Conservation (phyloP, 352 stramenopile genomes). For the Pythium coloratum region DNA sequence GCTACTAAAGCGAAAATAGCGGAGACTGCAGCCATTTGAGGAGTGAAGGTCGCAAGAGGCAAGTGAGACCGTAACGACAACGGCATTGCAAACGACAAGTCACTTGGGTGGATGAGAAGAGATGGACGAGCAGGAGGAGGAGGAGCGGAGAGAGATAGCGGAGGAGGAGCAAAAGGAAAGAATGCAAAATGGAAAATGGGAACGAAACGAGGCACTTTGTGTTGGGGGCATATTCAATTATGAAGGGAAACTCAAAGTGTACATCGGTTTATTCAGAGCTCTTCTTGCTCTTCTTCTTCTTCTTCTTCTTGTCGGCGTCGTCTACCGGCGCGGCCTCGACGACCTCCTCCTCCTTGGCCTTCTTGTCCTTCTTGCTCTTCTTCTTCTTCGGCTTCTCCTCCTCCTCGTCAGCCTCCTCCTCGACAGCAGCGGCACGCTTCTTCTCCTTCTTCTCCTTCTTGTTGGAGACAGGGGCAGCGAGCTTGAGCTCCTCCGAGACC, state of each 20-base stretch:
- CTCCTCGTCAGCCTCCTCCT: conserved; percentile 67
- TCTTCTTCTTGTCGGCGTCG: conserved; percentile 61
- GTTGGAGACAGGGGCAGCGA: conserved; percentile 35
- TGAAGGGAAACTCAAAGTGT: conserved; percentile 21
- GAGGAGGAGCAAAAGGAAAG: no score
- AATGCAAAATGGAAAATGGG: no score
- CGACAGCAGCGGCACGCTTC: conserved; percentile 65
- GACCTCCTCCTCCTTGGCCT: conserved; percentile 39
- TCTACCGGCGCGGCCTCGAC: conserved; percentile 28
- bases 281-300: conserved; percentile 80
- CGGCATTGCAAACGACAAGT: not conserved
- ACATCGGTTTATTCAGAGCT: conserved; percentile 33
- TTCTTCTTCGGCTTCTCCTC: conserved; percentile 68
- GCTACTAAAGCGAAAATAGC: not conserved
- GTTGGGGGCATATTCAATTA: conserved; percentile 6
- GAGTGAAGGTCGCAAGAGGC: not conserved
- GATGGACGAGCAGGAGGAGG: not conserved
- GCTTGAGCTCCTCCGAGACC: conserved; percentile 91
- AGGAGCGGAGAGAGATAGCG: not conserved
- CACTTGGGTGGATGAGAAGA: not conserved
- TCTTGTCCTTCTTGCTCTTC: conserved; percentile 77
- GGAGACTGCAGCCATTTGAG: not conserved
- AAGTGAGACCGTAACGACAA: not conserved
- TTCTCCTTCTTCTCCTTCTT: conserved; percentile 81
- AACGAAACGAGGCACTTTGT: not conserved